Evolutionary conservation across 2,329 filamentous ascomycete species (phyloP), one percentile per base, ranked within the genome.

Genomic region (Diaporthe citrichinensis): DNA sequence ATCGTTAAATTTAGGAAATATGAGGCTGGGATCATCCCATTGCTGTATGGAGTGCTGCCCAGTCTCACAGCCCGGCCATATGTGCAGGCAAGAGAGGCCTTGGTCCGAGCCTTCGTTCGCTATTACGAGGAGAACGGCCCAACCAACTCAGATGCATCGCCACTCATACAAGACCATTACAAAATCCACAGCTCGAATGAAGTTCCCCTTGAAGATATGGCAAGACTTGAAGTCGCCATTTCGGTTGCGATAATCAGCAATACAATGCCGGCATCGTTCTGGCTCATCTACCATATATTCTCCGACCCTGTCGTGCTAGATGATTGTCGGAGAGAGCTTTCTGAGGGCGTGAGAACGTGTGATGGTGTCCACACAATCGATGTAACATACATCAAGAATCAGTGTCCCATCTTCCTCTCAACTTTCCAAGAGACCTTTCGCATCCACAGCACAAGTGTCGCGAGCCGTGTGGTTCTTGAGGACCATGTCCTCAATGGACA

Each of bases 231-330:
- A 73, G 80, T 84, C 65, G 84, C 81, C 12, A 79, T 80, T 0
- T 78, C 80, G 1, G 78, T 86, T 71, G 85, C 82, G 0, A 79
- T 85, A 67, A 78, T 87, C 4, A 80, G 80, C 57, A 87, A 85
- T 73, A 84, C 83, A 0, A 77, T 80, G 0, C 82, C 84, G 2
- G 79, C 84, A 0, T 53, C 81, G 0, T 86, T 86, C 76, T 87
- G 85, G 86, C 78, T 83, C 6, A 44, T 85, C 2, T 83, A 80
- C 39, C 81, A 83, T 67, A 78, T 86, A 23, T 81, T 81, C 53
- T 84, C 84, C 0, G 74, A 84, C 41, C 80, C 82, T 0, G 51
- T 55, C 0, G 76, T 84, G 0, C 77, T 86, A 1, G 49, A 62
- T 2, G 79, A 80, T 1, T 80, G 82, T 51, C 82, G 85, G 3